A percentile compares a stretch with the other conserved stretches of the same genome.
Conservation (phyloP, 371 early-diverging fungal species). For the Entomophthora muscae region DNA sequence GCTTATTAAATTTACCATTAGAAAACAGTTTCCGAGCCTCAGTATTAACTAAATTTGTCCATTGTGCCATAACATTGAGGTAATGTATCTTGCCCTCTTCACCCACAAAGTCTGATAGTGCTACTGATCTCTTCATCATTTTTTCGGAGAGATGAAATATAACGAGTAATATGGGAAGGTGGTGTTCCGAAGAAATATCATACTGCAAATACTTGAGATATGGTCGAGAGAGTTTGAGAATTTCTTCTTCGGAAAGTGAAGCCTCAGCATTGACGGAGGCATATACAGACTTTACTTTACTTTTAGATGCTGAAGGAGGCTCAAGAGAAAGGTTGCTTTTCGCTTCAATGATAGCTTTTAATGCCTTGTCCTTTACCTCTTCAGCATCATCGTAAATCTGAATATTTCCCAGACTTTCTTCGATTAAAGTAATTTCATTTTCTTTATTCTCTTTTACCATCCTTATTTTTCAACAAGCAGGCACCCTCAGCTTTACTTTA, state of each 20-base stretch:
- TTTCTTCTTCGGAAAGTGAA: background rate
- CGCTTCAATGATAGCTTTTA: background rate
- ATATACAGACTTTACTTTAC: too few species aligned
- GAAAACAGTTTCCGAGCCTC: background rate
- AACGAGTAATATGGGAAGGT: background rate
- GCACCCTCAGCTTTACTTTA: too few species aligned
- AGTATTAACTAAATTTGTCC: background rate
- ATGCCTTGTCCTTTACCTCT: background rate
- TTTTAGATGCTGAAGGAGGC: background rate
- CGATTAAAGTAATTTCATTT: too few species aligned
- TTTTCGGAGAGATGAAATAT: background rate
- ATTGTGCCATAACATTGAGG: background rate
- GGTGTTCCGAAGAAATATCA: background rate
- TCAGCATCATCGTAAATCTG: background rate
- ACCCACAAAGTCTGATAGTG: background rate
- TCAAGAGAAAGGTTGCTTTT: background rate
- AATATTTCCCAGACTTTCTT: too few species aligned
- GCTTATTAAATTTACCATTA: background rate
- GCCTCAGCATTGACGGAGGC: background rate
- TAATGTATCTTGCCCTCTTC: background rate
- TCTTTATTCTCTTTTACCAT: too few species aligned
- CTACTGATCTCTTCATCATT: background rate
- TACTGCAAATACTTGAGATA: background rate
- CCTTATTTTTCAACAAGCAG: too few species aligned
- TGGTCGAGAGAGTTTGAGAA: background rate